phyloP scores from a whole-genome alignment of 768 basidiomycete species.

The Hericium coralloides region DNA sequence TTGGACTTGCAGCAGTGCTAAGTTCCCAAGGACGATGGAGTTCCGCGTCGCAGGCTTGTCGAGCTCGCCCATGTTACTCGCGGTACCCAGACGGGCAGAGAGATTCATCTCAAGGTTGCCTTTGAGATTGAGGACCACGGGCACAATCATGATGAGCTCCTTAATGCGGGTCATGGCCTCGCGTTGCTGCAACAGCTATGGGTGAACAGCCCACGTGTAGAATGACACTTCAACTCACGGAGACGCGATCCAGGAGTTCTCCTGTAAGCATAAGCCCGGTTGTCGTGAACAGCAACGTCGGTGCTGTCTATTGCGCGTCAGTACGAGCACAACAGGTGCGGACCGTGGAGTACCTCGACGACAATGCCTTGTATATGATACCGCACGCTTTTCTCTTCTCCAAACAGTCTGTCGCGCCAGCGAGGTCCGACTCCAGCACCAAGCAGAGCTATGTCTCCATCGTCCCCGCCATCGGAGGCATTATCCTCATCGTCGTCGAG shows the following conservation, averaged over 20 bases:
- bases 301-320: conserved; percentile 53
- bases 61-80: conserved; percentile 88
- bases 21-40: conserved; percentile 68
- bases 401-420: conserved; percentile 19
- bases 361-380: conserved; percentile 52
- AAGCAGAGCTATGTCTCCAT: conserved; percentile 39
- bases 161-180: conserved; percentile 82
- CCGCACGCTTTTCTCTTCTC: conserved; percentile 30
- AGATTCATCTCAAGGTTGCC: conserved; percentile 99
- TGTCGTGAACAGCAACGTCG: conserved; percentile 78
- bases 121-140: conserved; percentile 89
- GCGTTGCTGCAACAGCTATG: conserved; percentile 52
- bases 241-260: conserved; percentile 78
- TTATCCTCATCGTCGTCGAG: conserved; percentile 7
- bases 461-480: conserved; percentile 25
- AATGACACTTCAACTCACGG: conserved; percentile 35
- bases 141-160: conserved; percentile 94
- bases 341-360: conserved; percentile 42
- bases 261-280: conserved; percentile 86
- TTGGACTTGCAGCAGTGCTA: conserved; percentile 87
- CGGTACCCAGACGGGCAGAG: conserved; percentile 89
- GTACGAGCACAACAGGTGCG: conserved; percentile 13
- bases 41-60: conserved; percentile 59
- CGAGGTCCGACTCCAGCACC: conserved; percentile 22
- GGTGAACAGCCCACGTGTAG: neutral